Conservation (phyloP, 176 grass and related monocot genomes). For the Dactylis glomerata region DNA sequence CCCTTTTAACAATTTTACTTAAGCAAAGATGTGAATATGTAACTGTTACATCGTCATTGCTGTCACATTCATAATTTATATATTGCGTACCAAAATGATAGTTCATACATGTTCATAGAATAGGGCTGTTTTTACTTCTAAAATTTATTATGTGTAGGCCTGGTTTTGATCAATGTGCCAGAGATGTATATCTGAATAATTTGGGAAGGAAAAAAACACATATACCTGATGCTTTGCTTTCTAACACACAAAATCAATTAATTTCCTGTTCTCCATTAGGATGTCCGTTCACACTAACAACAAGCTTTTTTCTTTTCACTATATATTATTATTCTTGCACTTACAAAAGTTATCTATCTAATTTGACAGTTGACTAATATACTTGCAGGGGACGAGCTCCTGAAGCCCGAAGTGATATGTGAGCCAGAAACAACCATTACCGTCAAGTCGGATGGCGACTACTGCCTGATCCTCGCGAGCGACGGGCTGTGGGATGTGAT, state of each 20-base stretch:
- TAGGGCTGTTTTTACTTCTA: background rate
- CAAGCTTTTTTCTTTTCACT: background rate
- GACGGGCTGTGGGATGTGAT: constrained; percentile 87
- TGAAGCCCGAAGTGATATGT: constrained; percentile 69
- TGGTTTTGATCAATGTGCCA: background rate
- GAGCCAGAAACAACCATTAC: constrained; percentile 59
- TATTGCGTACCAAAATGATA: background rate
- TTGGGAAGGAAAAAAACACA: background rate
- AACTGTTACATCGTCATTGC: background rate
- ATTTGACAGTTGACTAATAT: background rate
- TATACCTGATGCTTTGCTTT: background rate
- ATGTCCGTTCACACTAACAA: background rate
- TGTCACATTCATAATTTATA: background rate
- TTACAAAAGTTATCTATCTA: background rate
- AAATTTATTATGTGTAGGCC: background rate
- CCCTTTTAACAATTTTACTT: background rate
- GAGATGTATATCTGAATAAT: background rate
- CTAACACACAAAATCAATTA: background rate
- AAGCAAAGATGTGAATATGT: background rate
- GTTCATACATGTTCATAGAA: background rate
- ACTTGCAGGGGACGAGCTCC: constrained; percentile 54
- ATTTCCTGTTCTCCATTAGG: background rate
- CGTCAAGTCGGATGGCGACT: constrained; percentile 28
- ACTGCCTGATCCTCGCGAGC: constrained; percentile 72
- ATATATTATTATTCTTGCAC: background rate